Conservation (phyloP, 1,139 yeast species). For the Yamadazyma oceani region DNA sequence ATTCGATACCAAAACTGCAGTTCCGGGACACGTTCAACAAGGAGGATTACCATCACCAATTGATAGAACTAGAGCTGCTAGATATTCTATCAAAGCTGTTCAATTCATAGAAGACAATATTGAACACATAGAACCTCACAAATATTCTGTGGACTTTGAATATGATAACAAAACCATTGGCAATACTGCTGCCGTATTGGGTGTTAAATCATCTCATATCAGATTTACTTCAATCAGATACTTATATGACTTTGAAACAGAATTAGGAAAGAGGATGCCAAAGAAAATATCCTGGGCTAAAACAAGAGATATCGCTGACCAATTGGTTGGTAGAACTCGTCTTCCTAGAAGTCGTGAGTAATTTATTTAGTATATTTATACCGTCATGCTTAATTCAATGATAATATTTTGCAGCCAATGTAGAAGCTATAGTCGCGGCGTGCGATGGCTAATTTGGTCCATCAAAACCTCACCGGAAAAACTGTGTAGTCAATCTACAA, state of each 20-base stretch:
- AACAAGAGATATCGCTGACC: constrained; percentile 76
- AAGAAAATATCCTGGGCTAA: constrained; percentile 82
- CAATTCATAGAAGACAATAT: constrained; percentile 69
- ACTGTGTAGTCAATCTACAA: not conserved
- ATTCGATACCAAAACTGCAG: constrained; percentile 74
- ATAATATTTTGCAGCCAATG: too few species aligned
- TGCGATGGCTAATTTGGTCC: too few species aligned
- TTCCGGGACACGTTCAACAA: constrained; percentile 91
- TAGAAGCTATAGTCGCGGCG: too few species aligned
- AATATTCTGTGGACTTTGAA: constrained; percentile 35
- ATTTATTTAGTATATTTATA: constrained; percentile 2
- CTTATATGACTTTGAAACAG: constrained; percentile 85
- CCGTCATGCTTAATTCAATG: too few species aligned
- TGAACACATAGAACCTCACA: constrained; percentile 22
- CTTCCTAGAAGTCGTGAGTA: constrained; percentile 8
- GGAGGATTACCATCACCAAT: constrained; percentile 96
- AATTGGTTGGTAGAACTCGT: constrained; percentile 72
- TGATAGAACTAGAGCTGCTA: constrained; percentile 88
- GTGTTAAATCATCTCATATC: constrained; percentile 77
- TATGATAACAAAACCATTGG: constrained; percentile 35
- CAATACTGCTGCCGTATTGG: constrained; percentile 81
- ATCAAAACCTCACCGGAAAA: too few species aligned
- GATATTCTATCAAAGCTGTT: constrained; percentile 86
- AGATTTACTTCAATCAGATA: constrained; percentile 70
- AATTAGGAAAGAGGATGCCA: constrained; percentile 78